phyloP scores from a whole-genome alignment of 2,329 filamentous ascomycete species.

The Dactylellina cionopaga region DNA sequence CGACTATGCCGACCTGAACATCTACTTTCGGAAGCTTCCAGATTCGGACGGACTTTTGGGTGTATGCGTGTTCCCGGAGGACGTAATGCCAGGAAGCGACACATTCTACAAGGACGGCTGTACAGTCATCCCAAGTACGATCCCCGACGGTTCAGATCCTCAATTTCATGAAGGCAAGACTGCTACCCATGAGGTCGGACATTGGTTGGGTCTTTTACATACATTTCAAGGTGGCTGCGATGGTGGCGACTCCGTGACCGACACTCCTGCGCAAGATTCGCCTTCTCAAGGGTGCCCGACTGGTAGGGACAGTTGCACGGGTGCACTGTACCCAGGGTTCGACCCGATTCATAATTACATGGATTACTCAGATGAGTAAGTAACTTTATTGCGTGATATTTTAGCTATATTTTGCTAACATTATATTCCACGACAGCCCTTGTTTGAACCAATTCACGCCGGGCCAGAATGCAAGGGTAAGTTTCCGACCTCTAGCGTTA shows the following conservation, averaged over 20 bases:
- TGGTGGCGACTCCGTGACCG: conserved; percentile 56
- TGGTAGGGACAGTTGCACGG: conserved; percentile 56
- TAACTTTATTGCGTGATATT: background rate
- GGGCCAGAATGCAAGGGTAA: background rate
- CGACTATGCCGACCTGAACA: background rate
- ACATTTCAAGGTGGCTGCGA: conserved; percentile 57
- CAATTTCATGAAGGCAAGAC: too few relatives aligned
- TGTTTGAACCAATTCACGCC: background rate
- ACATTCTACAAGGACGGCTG: background rate
- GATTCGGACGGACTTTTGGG: conserved; percentile 7
- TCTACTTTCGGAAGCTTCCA: background rate
- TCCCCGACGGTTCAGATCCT: background rate
- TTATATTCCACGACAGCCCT: background rate
- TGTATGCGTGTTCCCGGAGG: background rate
- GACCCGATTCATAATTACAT: conserved; percentile 59
- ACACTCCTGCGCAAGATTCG: conserved; percentile 57
- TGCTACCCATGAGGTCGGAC: conserved; percentile 59
- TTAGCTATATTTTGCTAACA: background rate
- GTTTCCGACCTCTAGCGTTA: background rate
- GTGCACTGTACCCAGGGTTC: conserved; percentile 53
- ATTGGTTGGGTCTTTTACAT: conserved; percentile 59
- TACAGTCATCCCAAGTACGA: background rate
- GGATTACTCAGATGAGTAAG: conserved; percentile 55
- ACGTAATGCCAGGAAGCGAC: background rate
- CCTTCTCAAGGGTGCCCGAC: conserved; percentile 55